A percentile compares a stretch with the other conserved stretches of the same genome.
phyloP scores from a whole-genome alignment of 352 stramenopile species.

The Stramenopiles sp. region DNA sequence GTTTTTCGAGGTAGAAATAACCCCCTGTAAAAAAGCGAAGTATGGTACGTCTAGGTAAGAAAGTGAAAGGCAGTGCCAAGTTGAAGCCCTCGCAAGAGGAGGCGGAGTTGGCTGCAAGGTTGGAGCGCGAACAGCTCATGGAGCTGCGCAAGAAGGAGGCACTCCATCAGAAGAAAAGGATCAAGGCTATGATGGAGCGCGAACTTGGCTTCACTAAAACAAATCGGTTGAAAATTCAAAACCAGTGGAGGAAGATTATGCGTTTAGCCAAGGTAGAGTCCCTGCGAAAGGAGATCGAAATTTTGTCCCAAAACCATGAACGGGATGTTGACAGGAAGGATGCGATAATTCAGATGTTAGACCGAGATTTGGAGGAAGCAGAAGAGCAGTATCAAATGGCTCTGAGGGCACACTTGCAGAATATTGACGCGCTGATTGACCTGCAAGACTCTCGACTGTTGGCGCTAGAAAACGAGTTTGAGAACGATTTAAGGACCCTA shows the following conservation, averaged over 20 bases:
- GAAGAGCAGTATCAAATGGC: conserved; percentile 80
- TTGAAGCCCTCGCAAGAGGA: background rate
- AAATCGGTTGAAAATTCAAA: conserved; percentile 76
- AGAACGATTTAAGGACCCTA: conserved; percentile 51
- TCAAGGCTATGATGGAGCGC: background rate
- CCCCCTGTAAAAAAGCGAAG: background rate
- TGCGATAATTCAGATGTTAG: conserved; percentile 79
- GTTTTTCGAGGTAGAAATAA: no score
- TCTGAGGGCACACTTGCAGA: conserved; percentile 54
- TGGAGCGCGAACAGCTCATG: background rate
- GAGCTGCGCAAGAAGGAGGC: background rate
- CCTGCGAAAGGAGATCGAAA: background rate
- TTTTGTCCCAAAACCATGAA: conserved; percentile 66
- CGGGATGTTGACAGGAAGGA: conserved; percentile 80
- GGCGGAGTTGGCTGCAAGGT: background rate
- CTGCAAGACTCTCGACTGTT: conserved; percentile 62
- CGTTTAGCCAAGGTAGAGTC: conserved; percentile 48
- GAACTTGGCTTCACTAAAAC: conserved; percentile 19
- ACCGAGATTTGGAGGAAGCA: conserved; percentile 69
- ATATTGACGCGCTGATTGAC: conserved; percentile 72
- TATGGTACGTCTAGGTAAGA: background rate
- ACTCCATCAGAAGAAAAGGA: background rate
- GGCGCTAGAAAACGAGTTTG: conserved; percentile 65
- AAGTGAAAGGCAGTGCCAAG: background rate
- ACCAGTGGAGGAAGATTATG: conserved; percentile 86